Evolutionary conservation across 2,329 filamentous ascomycete species (phyloP), one percentile per base, ranked within the genome.

Genomic region (Dactylellina sp.): DNA sequence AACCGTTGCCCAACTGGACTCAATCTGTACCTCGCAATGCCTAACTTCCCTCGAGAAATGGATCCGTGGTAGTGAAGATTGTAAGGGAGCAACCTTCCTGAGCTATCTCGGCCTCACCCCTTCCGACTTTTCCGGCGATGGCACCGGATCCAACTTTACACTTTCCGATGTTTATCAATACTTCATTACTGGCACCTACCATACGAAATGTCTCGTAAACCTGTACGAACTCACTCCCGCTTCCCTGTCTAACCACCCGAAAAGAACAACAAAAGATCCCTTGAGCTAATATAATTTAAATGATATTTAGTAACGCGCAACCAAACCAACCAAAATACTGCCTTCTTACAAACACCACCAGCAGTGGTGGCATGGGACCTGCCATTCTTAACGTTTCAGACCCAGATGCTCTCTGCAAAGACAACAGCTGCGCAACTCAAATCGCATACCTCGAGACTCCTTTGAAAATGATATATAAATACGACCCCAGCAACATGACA

Each of bases 381-480:
- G 24, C 25, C 35, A 18, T 60, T 18, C 22, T 72, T 18, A 72
- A 72, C 60, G n/a, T 28, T 14, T 60, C 68, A n/a, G 44, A 47
- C 46, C 53, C 68, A 2, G 44, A 52, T 20, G 12, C 44, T 16
- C 46, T 64, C 35, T 64, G 53, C 60, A 49, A 55, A n/a, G 18
- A 55, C 18, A 60, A 72, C 60, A 22, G 35, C 20, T 72, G 68
- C 53, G 46, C n/a, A 1, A 55, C 53, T 0, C 66, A 71, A 59
- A 60, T 37, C 4, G 68, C 68, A 0, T 72, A 72, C 20, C 53
- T 72, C 20, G 65, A 28, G 24, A 39, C 46, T 7, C 68, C 68
- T 11, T n/a, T 60, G 16, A 61, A 65, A n/a, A 60, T 46, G 14
- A 72, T 65, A 46, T 72, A 72, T 32, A 49, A 65, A 52, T 60